phyloP scores from a whole-genome alignment of 306 rosid species.

The Crataegus laevigata region DNA sequence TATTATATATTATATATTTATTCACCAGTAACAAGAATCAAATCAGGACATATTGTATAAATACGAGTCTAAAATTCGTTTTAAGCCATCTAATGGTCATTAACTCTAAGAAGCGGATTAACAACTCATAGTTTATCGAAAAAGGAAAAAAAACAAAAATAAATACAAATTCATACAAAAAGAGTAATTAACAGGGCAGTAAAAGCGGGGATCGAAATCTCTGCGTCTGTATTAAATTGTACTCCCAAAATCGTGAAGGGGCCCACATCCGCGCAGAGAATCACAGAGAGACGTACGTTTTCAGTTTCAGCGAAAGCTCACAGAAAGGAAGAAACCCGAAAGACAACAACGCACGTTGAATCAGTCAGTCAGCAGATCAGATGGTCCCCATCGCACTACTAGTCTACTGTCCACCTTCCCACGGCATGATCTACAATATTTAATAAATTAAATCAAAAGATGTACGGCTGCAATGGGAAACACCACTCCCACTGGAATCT shows the following conservation, averaged over 20 bases:
- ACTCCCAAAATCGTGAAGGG: not conserved
- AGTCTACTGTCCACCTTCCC: too few relatives aligned
- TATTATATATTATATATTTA: too few relatives aligned
- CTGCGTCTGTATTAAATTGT: not conserved
- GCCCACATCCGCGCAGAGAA: not conserved
- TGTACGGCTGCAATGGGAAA: not conserved
- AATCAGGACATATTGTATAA: too few relatives aligned
- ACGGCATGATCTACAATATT: not conserved
- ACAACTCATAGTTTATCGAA: too few relatives aligned
- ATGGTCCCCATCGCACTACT: not conserved
- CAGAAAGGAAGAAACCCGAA: not conserved
- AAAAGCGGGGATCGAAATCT: not conserved
- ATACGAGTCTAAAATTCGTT: too few relatives aligned
- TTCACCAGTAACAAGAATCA: too few relatives aligned
- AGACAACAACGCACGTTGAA: not conserved
- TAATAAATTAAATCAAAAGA: not conserved
- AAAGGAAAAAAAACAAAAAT: too few relatives aligned
- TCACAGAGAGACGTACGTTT: not conserved
- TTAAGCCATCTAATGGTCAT: too few relatives aligned
- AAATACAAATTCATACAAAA: too few relatives aligned
- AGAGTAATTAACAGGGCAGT: not conserved
- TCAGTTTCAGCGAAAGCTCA: not conserved
- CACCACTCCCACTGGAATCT: constrained; percentile 3
- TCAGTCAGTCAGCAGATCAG: not conserved
- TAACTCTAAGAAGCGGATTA: too few relatives aligned